Evolutionary conservation across 352 stramenopile species (phyloP).

Genomic region (Thalassiosira sp.): DNA sequence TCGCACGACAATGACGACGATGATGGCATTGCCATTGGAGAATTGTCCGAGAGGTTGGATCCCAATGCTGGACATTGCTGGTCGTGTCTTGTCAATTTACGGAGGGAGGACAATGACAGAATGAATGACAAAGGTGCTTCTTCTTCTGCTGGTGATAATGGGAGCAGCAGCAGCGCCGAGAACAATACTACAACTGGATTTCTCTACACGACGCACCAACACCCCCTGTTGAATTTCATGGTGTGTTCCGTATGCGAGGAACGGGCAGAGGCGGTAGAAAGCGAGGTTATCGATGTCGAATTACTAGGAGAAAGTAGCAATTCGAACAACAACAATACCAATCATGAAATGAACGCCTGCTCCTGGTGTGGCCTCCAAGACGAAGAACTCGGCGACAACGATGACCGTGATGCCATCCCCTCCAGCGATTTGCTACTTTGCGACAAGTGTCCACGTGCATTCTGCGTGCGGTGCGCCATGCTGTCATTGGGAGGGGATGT

Average conservation of each 20-base stretch:
- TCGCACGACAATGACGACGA: not conserved
- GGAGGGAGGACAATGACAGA: too few species aligned
- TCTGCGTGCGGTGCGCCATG: constrained; percentile 51
- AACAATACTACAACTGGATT: not conserved
- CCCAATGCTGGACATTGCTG: constrained; percentile 38
- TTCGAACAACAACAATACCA: not conserved
- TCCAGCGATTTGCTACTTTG: constrained; percentile 54
- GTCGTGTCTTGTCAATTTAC: constrained; percentile 44
- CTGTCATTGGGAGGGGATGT: constrained; percentile 31
- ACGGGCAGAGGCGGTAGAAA: constrained; percentile 33
- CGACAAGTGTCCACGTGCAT: constrained; percentile 51
- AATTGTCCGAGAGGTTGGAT: constrained; percentile 10
- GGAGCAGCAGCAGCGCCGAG: not conserved
- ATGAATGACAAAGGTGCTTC: too few species aligned
- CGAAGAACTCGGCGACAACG: constrained; percentile 5
- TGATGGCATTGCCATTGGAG: not conserved
- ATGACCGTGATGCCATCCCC: constrained; percentile 13
- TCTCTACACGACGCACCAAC: constrained; percentile 57
- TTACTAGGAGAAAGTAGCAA: too few species aligned
- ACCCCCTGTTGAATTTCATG: constrained; percentile 57
- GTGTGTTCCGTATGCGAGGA: constrained; percentile 62
- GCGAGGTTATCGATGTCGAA: constrained; percentile 17
- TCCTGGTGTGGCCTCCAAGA: constrained; percentile 45
- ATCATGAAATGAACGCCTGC: constrained; percentile 18
- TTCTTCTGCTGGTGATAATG: not conserved